These are phyloP conservation scores for Thermomyces lanuginosus DNA, from an alignment of 2,329 filamentous ascomycete species.

Conservation along the genomic window DNA sequence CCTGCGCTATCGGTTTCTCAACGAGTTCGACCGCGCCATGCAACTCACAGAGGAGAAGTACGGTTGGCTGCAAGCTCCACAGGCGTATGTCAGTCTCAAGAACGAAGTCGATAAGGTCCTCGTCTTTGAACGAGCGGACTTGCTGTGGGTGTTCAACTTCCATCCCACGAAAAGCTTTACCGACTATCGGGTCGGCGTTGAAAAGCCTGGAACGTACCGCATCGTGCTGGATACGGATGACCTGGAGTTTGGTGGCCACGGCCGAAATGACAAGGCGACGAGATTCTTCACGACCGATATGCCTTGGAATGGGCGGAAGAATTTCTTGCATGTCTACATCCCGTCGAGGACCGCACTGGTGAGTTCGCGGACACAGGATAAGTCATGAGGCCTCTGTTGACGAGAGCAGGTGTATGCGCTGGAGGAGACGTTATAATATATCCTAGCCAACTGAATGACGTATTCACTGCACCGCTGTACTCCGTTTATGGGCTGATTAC, in stretches of 20 bases:
- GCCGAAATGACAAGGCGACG: conserved; percentile 60
- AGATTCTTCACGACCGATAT: conserved; percentile 85
- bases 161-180: conserved; percentile 68
- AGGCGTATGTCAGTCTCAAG: conserved; percentile 89
- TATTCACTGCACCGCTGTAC: no score
- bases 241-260: conserved; percentile 61
- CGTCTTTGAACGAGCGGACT: conserved; percentile 79
- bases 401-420: conserved; percentile 4
- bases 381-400: background rate
- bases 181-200: conserved; percentile 83
- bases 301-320: conserved; percentile 75
- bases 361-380: conserved; percentile 19
- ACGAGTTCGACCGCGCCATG: conserved; percentile 88
- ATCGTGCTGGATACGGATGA: conserved; percentile 72
- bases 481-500: no score
- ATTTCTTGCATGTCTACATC: conserved; percentile 85
- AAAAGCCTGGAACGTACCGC: conserved; percentile 68
- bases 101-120: conserved; percentile 87
- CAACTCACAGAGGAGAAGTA: conserved; percentile 75
- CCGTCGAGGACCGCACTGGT: conserved; percentile 72
- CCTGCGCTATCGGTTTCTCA: conserved; percentile 77
- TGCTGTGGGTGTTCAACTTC: conserved; percentile 96
- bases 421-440: conserved; percentile 5
- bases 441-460: no score
- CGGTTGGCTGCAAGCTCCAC: conserved; percentile 71